These are phyloP conservation scores for Ophiostoma tasmaniense DNA, from an alignment of 2,329 filamentous ascomycete species.

Conservation along the genomic window DNA sequence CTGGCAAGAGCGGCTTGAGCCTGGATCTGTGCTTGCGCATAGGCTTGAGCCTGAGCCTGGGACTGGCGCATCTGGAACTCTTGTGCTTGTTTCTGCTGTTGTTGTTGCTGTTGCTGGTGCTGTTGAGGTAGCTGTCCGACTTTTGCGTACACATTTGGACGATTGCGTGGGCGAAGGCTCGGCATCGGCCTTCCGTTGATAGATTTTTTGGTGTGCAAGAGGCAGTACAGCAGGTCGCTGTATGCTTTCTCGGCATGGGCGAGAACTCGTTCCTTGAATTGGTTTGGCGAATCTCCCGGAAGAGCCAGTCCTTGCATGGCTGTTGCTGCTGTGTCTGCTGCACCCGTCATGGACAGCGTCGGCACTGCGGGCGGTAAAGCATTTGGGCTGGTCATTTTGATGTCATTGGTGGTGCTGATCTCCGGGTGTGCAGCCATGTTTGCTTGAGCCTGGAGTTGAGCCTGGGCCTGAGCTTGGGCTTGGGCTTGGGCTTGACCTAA, in stretches of 20 bases:
- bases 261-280: slow-evolving; percentile 60
- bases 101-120: slow-evolving; percentile 12
- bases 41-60: slow-evolving; percentile 6
- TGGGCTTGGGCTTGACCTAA: no score
- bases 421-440: neutral
- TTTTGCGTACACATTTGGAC: slow-evolving; percentile 48
- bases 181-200: slow-evolving; percentile 32
- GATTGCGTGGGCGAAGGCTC: slow-evolving; percentile 34
- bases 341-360: slow-evolving; percentile 15
- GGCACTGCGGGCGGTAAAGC: slow-evolving; percentile 23
- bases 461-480: no score
- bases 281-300: slow-evolving; percentile 23
- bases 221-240: slow-evolving; percentile 57
- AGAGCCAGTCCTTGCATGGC: slow-evolving; percentile 7
- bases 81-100: slow-evolving; percentile 6
- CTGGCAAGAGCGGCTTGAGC: slow-evolving; percentile 7
- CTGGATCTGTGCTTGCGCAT: slow-evolving; percentile 2
- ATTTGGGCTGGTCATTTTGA: slow-evolving; percentile 24
- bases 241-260: slow-evolving; percentile 65
- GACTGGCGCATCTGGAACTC: neutral
- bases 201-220: slow-evolving; percentile 51
- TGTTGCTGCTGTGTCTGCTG: neutral
- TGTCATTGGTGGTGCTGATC: slow-evolving; percentile 12
- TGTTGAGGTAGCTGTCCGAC: slow-evolving; percentile 33
- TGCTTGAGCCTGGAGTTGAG: neutral